Evolutionary conservation across 2,329 filamentous ascomycete genomes (phyloP).

Genomic region (Colletotrichum kahawae): DNA sequence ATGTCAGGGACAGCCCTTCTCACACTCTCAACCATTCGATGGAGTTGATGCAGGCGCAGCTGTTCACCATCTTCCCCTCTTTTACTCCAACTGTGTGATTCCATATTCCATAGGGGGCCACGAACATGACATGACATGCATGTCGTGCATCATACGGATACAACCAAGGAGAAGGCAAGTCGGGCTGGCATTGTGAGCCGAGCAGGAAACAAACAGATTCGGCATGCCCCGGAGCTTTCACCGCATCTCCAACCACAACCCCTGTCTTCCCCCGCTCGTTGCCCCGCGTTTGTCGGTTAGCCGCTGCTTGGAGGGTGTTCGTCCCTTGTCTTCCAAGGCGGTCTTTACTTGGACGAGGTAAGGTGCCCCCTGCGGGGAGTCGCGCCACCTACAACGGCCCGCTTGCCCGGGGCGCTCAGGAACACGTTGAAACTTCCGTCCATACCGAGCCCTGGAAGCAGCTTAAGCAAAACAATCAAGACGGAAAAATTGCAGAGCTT

Average conservation of each 20-base stretch:
- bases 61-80: not conserved
- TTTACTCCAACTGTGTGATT: not conserved
- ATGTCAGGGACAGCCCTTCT: not conserved
- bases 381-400: conserved; percentile 6
- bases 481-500: not conserved
- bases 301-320: not conserved
- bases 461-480: not conserved
- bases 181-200: not conserved
- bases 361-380: not conserved
- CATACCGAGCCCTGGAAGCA: not conserved
- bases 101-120: not conserved
- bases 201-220: not conserved
- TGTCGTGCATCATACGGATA: not conserved
- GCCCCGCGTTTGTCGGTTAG: conserved; percentile 16
- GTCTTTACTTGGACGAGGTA: not conserved
- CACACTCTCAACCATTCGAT: not conserved
- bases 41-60: not conserved
- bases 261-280: not conserved
- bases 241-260: not conserved
- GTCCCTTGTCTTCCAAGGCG: not conserved
- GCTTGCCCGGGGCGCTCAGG: not conserved
- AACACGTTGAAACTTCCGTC: not conserved
- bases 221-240: not conserved
- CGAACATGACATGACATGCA: not conserved
- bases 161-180: not conserved